Conservation (phyloP, 2,329 filamentous ascomycete genomes). For the Exophiala spinifera region DNA sequence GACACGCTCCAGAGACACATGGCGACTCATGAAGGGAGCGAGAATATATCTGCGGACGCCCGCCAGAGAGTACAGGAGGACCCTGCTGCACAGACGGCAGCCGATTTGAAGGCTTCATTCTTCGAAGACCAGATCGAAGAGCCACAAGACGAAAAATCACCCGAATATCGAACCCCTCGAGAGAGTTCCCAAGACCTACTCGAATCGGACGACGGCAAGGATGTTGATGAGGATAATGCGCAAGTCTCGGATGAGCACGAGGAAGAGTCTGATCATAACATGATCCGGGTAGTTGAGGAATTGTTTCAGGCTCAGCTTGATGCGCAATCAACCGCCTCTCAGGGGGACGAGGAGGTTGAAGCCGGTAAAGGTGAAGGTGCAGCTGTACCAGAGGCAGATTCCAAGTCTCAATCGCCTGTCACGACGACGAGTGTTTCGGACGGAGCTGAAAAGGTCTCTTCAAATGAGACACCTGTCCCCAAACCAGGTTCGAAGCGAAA, state of each 20-base stretch:
- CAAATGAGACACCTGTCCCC: constrained; percentile 8
- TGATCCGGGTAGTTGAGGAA: background rate
- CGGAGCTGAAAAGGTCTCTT: constrained; percentile 1
- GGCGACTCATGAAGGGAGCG: constrained; percentile 9
- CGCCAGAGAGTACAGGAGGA: background rate
- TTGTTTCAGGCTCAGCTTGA: background rate
- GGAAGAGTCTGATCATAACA: background rate
- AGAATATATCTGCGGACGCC: constrained; percentile 13
- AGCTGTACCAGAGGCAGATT: background rate
- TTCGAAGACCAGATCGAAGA: background rate
- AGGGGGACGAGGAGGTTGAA: background rate
- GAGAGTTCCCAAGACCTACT: background rate
- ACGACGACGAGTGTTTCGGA: constrained; percentile 13
- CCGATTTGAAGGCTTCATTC: background rate
- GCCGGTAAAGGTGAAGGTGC: background rate
- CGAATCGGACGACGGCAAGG: background rate
- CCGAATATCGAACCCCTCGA: constrained; percentile 4
- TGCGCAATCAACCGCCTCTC: background rate
- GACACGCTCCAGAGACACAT: constrained; percentile 19
- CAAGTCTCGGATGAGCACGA: background rate
- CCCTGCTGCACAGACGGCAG: background rate
- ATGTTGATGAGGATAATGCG: background rate
- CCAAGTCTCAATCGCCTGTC: constrained; percentile 3
- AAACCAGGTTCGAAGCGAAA: constrained; percentile 17
- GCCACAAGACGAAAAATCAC: constrained; percentile 4